These are phyloP conservation scores for Neonectria punicea DNA, from an alignment of 2,329 filamentous ascomycete species.

Conservation along the genomic window DNA sequence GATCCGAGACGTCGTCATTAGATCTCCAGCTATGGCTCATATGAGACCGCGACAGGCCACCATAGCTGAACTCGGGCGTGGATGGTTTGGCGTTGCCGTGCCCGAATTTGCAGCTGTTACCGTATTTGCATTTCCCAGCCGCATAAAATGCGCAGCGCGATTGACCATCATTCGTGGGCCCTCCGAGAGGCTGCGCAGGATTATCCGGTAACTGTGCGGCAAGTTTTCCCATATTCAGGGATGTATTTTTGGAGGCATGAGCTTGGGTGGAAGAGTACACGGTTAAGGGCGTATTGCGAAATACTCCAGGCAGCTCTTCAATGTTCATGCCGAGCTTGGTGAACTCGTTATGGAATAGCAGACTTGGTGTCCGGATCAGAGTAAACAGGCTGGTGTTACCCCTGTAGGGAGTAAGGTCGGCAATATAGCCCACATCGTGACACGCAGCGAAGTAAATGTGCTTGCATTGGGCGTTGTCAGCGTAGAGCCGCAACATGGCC, in stretches of 20 bases:
- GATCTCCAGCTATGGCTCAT: slow-evolving; percentile 17
- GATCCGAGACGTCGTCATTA: slow-evolving; percentile 13
- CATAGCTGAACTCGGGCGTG: slow-evolving; percentile 14
- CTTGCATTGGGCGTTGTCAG: slow-evolving; percentile 69
- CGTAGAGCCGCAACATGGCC: slow-evolving; percentile 60
- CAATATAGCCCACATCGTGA: slow-evolving; percentile 63
- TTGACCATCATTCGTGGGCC: slow-evolving; percentile 12
- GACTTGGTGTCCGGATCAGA: slow-evolving; percentile 58
- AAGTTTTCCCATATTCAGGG: slow-evolving; percentile 8
- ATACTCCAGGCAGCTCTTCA: slow-evolving; percentile 63
- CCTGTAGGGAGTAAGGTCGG: slow-evolving; percentile 63
- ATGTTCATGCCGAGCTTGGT: slow-evolving; percentile 60
- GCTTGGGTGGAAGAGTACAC: slow-evolving; percentile 4
- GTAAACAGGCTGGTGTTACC: slow-evolving; percentile 63
- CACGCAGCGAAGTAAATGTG: slow-evolving; percentile 73
- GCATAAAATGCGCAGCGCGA: slow-evolving; percentile 33
- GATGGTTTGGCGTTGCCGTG: slow-evolving; percentile 28
- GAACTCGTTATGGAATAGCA: slow-evolving; percentile 64
- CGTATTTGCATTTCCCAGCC: slow-evolving; percentile 39
- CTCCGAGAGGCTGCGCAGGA: not conserved
- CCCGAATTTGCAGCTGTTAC: slow-evolving; percentile 31
- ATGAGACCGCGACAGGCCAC: slow-evolving; percentile 23
- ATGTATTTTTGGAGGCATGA: slow-evolving; percentile 12
- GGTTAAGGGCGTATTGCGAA: slow-evolving; percentile 55
- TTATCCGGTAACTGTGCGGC: slow-evolving; percentile 7